Base-by-base conservation (phyloP, 106 monocot species). In the Dioscorea alata region DNA sequence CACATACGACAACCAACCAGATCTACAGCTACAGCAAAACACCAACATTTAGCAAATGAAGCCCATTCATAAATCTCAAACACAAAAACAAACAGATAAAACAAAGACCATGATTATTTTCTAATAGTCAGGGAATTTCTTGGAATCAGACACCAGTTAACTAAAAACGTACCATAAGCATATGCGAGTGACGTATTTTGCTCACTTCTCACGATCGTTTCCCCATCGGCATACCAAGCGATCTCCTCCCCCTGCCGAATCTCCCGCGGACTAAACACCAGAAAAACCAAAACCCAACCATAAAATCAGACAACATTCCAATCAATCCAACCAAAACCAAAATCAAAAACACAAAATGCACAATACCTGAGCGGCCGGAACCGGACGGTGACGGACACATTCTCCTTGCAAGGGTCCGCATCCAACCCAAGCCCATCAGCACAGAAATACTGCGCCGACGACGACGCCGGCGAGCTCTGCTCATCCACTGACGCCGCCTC, bases 191-290 rank as follows among this genome's bases (percentile, higher is more conserved):
- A 78, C 13, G 95, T 74, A 66, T 80, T 85, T 50, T 91, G 73
- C 80, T 95, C 95, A 63, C 77, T 95, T 48, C 95, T 23, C 53
- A 86, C 91, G 6, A 91, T 71, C 16, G 85, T 88, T 56, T 95
- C 91, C 54, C 95, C 95, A 60, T 95, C 95, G 9, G 95, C 88
- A 62, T 95, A 95, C 95, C 95, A 95, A 13, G 95, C 91, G n/a
- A 91, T 86, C 81, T 88, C 95, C 75, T 95, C 95, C 20, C 95
- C 95, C 57, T 84, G 88, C 49, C 88, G 85, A 60, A 91, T 95
- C 79, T 95, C 95, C 56, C 91, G 82, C 35, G 76, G 91, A 59
- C 95, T 95, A 69, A 70, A 66, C 42, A 24, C 69, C 65, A 53
- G 54, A 71, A 53, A 68, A 70, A 67, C 32, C 63, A 60, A 64